Evolutionary conservation across 2,329 filamentous ascomycete species (phyloP).

Genomic region (Paraphaeosphaeria minitans): DNA sequence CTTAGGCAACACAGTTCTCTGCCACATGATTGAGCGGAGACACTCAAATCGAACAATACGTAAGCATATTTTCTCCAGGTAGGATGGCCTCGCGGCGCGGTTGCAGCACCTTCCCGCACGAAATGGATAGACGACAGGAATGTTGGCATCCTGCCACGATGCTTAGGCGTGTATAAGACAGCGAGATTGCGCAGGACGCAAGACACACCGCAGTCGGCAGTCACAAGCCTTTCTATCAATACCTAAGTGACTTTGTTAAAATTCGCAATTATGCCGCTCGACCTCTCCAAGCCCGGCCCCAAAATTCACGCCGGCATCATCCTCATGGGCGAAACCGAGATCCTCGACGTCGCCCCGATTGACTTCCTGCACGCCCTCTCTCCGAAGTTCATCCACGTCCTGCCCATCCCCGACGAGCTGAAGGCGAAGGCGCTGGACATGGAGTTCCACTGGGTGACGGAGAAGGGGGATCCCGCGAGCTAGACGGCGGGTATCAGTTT

Average conservation of each 20-base stretch:
- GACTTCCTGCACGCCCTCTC: constrained; percentile 31
- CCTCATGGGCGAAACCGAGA: constrained; percentile 28
- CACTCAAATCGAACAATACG: not conserved
- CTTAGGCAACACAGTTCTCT: constrained; percentile 1
- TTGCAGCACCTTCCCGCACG: not conserved
- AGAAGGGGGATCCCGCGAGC: constrained; percentile 21
- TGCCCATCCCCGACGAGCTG: constrained; percentile 19
- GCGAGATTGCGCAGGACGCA: not conserved
- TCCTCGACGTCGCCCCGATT: constrained; percentile 39
- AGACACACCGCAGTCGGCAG: too few species aligned
- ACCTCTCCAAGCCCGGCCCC: constrained; percentile 21
- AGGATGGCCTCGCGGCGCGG: not conserved
- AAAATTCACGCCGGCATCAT: constrained; percentile 25
- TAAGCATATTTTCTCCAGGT: not conserved
- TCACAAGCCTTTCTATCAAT: too few species aligned
- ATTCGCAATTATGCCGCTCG: constrained; percentile 5
- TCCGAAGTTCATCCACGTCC: constrained; percentile 18
- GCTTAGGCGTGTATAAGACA: not conserved
- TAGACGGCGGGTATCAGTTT: constrained; percentile 23
- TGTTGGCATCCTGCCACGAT: too few species aligned
- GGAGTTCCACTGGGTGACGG: constrained; percentile 40
- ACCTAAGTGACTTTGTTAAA: not conserved
- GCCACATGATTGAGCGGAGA: not conserved
- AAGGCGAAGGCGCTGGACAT: constrained; percentile 30
- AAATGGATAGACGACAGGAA: not conserved